Evolutionary conservation across 345 rosid genomes (phyloP).

Genomic region (Eucalyptus viminalis): DNA sequence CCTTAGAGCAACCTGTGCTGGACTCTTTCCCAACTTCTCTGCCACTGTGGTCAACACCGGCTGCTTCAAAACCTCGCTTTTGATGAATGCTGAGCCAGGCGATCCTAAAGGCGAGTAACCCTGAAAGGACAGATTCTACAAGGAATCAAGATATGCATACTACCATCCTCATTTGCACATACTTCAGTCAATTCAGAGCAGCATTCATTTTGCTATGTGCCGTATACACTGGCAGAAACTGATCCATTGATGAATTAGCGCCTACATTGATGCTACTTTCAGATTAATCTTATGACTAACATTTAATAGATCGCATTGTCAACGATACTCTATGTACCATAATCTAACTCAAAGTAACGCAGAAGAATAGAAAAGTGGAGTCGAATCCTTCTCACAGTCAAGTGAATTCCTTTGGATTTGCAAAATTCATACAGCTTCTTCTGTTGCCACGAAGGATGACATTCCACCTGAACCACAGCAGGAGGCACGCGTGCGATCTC

Average conservation of each 20-base stretch:
- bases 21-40: conserved; percentile 61
- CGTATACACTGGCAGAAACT: neutral
- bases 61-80: conserved; percentile 55
- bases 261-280: neutral
- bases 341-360: neutral
- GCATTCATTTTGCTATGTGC: neutral
- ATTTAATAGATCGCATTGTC: neutral
- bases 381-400: conserved; percentile 40
- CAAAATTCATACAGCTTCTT: conserved; percentile 53
- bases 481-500: conserved; percentile 73
- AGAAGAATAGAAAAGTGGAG: neutral
- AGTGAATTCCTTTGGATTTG: conserved; percentile 65
- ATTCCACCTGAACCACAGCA: conserved; percentile 79
- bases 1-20: conserved; percentile 79
- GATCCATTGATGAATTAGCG: neutral
- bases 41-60: conserved; percentile 41
- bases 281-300: neutral
- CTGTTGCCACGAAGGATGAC: conserved; percentile 86
- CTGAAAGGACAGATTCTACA: conserved; percentile 11
- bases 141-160: neutral
- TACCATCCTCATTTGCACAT: neutral
- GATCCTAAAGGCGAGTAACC: conserved; percentile 90
- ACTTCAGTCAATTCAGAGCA: neutral
- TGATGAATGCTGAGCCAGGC: conserved; percentile 57
- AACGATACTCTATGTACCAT: neutral